Evolutionary conservation across 2,329 filamentous ascomycete species (phyloP).

Genomic region (Neofusicoccum sp.): DNA sequence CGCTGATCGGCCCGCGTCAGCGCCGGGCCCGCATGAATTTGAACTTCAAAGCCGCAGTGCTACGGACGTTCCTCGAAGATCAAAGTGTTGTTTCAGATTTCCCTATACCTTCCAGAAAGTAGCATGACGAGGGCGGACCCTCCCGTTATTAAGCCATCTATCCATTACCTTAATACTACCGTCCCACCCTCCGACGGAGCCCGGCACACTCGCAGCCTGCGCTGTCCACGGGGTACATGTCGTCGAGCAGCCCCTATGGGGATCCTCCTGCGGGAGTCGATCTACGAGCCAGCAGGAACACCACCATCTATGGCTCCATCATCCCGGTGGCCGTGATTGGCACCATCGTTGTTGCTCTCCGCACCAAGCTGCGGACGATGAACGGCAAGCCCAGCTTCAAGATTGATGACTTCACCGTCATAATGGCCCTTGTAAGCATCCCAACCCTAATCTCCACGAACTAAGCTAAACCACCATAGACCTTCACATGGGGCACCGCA

Average conservation of each 20-base stretch:
- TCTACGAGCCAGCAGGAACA: background rate
- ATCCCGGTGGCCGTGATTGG: conserved; percentile 13
- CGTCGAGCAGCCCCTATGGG: background rate
- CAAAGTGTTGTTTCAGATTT: background rate
- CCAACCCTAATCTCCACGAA: background rate
- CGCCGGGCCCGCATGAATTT: background rate
- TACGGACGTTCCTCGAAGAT: background rate
- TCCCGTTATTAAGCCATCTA: background rate
- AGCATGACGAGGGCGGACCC: background rate
- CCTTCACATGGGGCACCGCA: conserved; percentile 10
- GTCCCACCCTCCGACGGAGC: background rate
- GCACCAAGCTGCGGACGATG: background rate
- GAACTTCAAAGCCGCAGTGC: background rate
- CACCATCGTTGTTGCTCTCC: conserved; percentile 1
- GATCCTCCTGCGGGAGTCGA: conserved; percentile 3
- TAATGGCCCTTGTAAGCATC: conserved; percentile 3
- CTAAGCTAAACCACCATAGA: background rate
- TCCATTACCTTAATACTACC: background rate
- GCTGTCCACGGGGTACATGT: background rate
- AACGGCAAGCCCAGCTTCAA: background rate
- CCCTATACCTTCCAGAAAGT: background rate
- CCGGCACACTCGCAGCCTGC: background rate
- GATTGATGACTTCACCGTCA: conserved; percentile 4
- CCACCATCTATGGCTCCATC: conserved; percentile 4
- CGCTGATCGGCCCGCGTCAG: background rate